These are phyloP conservation scores for Wickerhamomyces sydowiorum DNA, from an alignment of 805 yeast species.

Conservation along the genomic window DNA sequence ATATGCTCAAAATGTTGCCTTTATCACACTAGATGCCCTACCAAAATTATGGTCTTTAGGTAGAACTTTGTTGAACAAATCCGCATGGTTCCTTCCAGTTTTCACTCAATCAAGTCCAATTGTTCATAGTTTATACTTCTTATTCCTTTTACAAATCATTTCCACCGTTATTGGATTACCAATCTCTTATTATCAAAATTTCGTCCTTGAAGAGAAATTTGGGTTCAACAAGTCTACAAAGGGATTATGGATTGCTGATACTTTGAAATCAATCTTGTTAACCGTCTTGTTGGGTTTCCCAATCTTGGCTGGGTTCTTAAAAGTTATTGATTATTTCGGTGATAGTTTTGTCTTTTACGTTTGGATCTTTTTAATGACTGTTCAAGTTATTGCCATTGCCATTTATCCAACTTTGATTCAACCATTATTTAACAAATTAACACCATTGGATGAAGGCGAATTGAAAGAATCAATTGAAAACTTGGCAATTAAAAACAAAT, in stretches of 20 bases:
- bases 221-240: conserved; percentile 89
- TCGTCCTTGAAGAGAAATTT: conserved; percentile 85
- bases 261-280: conserved; percentile 53
- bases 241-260: conserved; percentile 67
- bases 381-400: conserved; percentile 71
- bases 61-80: conserved; percentile 28
- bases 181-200: conserved; percentile 65
- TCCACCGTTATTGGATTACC: conserved; percentile 61
- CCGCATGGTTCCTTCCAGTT: conserved; percentile 23
- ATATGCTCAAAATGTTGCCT: conserved; percentile 49
- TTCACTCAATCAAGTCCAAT: conserved; percentile 47
- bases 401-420: conserved; percentile 80
- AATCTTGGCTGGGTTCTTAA: conserved; percentile 65
- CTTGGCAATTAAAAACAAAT: conserved; percentile 66
- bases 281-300: conserved; percentile 63
- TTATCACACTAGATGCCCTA: conserved; percentile 55
- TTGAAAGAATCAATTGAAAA: conserved; percentile 75
- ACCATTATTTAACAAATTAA: conserved; percentile 88
- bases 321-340: conserved; percentile 76
- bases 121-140: conserved; percentile 66
- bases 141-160: conserved; percentile 42
- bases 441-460: conserved; percentile 88
- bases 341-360: conserved; percentile 77
- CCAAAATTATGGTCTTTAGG: conserved; percentile 58
- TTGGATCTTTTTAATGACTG: conserved; percentile 61